Percentiles rank a stretch among this genome's conserved stretches.
Evolutionary conservation across 495 filamentous ascomycete species (phyloP).

Genomic region (Penicillium egyptiacum): DNA sequence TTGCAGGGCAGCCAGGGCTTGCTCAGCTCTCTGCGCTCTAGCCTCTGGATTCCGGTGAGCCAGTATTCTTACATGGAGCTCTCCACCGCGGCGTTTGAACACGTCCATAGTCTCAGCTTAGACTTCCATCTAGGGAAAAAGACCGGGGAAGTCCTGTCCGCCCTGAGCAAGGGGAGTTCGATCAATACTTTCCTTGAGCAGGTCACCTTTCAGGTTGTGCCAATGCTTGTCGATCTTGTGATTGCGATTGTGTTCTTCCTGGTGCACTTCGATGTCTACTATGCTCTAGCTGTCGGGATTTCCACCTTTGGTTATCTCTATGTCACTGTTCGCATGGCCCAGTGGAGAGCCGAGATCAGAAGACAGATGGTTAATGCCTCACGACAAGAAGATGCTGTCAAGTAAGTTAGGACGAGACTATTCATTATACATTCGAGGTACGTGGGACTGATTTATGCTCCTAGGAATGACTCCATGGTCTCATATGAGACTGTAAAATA

Average conservation of each 20-base stretch:
- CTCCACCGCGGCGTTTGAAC: slow-evolving; percentile 92
- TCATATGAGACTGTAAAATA: slow-evolving; percentile 99
- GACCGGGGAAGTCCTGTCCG: slow-evolving; percentile 92
- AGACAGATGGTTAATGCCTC: slow-evolving; percentile 92
- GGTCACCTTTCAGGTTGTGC: slow-evolving; percentile 90
- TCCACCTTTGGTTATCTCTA: slow-evolving; percentile 97
- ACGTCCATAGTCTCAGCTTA: slow-evolving; percentile 90
- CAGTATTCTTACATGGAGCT: slow-evolving; percentile 96
- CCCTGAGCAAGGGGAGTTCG: slow-evolving; percentile 89
- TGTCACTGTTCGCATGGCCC: slow-evolving; percentile 91
- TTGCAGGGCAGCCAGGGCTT: slow-evolving; percentile 87
- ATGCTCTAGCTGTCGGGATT: slow-evolving; percentile 85
- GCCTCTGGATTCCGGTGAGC: slow-evolving; percentile 91
- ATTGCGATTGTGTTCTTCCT: slow-evolving; percentile 88
- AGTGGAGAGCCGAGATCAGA: slow-evolving; percentile 86
- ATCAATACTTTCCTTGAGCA: slow-evolving; percentile 97
- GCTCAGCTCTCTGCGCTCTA: slow-evolving; percentile 75
- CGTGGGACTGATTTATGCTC: slow-evolving; percentile 4
- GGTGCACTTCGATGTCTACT: slow-evolving; percentile 77
- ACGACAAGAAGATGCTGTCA: slow-evolving; percentile 92
- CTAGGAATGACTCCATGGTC: slow-evolving; percentile 89
- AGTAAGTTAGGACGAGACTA: slow-evolving; percentile 39
- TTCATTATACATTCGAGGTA: background rate
- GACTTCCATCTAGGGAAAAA: slow-evolving; percentile 97
- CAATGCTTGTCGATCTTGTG: slow-evolving; percentile 88